phyloP scores from a whole-genome alignment of 495 filamentous ascomycete genomes.

The Aspergillus cavernicola region DNA sequence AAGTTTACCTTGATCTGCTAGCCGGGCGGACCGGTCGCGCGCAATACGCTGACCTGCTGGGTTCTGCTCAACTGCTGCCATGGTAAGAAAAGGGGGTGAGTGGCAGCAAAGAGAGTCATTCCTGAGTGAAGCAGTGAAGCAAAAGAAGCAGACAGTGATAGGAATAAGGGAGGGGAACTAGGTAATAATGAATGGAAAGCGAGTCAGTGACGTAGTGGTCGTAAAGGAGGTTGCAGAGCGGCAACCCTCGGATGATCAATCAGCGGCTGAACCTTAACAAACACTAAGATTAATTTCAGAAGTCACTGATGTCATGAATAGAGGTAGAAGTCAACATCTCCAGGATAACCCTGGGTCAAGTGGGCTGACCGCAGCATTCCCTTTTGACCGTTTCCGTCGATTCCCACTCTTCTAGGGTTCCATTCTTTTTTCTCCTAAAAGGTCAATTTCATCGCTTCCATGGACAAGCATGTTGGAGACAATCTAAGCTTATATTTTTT shows the following conservation, averaged over 20 bases:
- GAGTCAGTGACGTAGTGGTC: slow-evolving; percentile 23
- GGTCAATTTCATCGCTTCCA: too few relatives aligned
- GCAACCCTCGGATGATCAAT: slow-evolving; percentile 13
- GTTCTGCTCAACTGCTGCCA: slow-evolving; percentile 31
- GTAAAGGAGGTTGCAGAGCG: slow-evolving; percentile 15
- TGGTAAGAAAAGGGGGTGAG: slow-evolving; percentile 18
- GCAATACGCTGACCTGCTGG: slow-evolving; percentile 15
- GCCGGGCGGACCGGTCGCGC: slow-evolving; percentile 28
- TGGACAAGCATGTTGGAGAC: too few relatives aligned
- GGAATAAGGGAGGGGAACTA: background rate
- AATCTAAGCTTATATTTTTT: too few relatives aligned
- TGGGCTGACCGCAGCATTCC: slow-evolving; percentile 8
- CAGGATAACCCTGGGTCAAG: background rate
- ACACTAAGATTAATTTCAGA: background rate
- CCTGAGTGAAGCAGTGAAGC: slow-evolving; percentile 3
- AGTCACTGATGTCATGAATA: slow-evolving; percentile 22
- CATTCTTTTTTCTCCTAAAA: too few relatives aligned
- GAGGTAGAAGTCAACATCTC: slow-evolving; percentile 2
- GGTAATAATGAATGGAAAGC: slow-evolving; percentile 11
- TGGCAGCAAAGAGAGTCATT: slow-evolving; percentile 15
- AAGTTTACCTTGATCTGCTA: slow-evolving; percentile 41
- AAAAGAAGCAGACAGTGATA: slow-evolving; percentile 11
- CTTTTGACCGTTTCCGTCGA: slow-evolving; percentile 4
- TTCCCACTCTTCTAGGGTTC: background rate
- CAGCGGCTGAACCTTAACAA: slow-evolving; percentile 4